These are phyloP conservation scores for Kazachstania viticola DNA, from an alignment of 805 yeast species.

Conservation along the genomic window DNA sequence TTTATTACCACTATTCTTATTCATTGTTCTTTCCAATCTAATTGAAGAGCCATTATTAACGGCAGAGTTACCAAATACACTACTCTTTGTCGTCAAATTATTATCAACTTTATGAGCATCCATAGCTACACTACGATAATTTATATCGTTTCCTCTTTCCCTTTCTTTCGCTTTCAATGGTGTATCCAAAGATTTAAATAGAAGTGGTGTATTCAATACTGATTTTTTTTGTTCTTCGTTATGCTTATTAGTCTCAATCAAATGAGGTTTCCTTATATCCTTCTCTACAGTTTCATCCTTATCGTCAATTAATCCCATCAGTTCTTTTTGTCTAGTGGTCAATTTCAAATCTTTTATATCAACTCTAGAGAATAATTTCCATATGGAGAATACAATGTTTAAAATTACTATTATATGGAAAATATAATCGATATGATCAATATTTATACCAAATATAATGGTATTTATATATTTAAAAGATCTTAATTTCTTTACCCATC, in stretches of 20 bases:
- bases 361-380: conserved; percentile 23
- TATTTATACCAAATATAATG: conserved; percentile 7
- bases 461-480: conserved; percentile 1
- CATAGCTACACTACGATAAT: too few species aligned
- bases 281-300: not conserved
- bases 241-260: conserved; percentile 3
- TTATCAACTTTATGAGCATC: not conserved
- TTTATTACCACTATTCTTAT: conserved; percentile 3
- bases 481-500: not conserved
- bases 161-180: conserved; percentile 14
- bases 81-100: conserved; percentile 12
- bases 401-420: conserved; percentile 20
- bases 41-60: not conserved
- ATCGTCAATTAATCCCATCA: conserved; percentile 21
- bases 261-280: conserved; percentile 8
- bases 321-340: conserved; percentile 23
- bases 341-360: conserved; percentile 26
- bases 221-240: conserved; percentile 1
- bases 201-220: conserved; percentile 13
- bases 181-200: conserved; percentile 21
- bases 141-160: too few species aligned
- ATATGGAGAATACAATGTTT: conserved; percentile 23
- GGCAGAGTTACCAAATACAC: conserved; percentile 12
- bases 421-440: conserved; percentile 14
- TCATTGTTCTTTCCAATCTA: not conserved